phyloP scores from a whole-genome alignment of 805 yeast genomes.

The Cyberlindnera samutprakarnensis region DNA sequence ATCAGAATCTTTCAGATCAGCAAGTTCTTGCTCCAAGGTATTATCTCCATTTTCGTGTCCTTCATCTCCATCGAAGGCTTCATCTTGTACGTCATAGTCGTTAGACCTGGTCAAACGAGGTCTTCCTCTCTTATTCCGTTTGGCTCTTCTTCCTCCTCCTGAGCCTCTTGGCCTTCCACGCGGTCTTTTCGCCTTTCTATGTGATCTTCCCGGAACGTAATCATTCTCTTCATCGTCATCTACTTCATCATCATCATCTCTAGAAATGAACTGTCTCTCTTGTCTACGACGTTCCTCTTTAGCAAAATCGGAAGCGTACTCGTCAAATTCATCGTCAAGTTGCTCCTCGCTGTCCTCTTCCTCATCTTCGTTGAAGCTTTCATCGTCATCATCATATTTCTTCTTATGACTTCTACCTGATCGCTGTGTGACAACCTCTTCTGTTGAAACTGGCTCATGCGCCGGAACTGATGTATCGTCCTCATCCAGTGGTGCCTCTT shows the following conservation, averaged over 20 bases:
- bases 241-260: conserved; percentile 24
- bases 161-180: conserved; percentile 6
- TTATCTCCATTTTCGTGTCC: conserved; percentile 23
- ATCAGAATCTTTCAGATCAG: conserved; percentile 12
- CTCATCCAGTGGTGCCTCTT: conserved; percentile 4
- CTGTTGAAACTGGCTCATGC: conserved; percentile 7
- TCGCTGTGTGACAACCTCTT: no score
- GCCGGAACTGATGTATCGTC: conserved; percentile 2
- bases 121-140: not conserved
- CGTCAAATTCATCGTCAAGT: conserved; percentile 9
- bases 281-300: conserved; percentile 9
- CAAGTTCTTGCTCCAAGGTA: conserved; percentile 53
- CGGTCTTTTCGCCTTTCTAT: conserved; percentile 9
- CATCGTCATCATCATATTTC: conserved; percentile 23
- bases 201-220: conserved; percentile 3
- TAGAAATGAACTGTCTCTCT: conserved; percentile 19
- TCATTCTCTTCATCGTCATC: conserved; percentile 17
- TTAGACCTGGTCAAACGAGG: not conserved
- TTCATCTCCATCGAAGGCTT: conserved; percentile 19
- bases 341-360: conserved; percentile 27
- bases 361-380: conserved; percentile 32
- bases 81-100: conserved; percentile 16
- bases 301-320: conserved; percentile 8
- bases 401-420: conserved; percentile 10
- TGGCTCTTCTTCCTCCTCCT: not conserved